Evolutionary conservation across 352 stramenopile genomes (phyloP), one percentile per base, ranked within the genome.

Genomic region (Globisporangium spiculum): DNA sequence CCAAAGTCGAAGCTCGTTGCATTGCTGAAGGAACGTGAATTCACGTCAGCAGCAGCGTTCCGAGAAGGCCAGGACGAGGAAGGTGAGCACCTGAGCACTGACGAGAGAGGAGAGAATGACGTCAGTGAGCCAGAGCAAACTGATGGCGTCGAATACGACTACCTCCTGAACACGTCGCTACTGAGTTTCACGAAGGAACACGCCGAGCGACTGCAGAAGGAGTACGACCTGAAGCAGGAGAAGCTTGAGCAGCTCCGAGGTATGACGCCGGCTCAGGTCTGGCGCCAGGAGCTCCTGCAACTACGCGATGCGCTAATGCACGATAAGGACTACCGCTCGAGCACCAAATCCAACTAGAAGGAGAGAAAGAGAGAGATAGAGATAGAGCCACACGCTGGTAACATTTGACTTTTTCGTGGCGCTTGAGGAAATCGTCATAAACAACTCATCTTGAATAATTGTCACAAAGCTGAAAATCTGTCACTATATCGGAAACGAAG

Each of bases 101-200:
- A 67, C 0, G 46, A 70, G 63, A 1, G 46, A 70, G 63, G 27
- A 18, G 69, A 81, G 1, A 71, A 80, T 1, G 78, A 81, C 4
- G 53, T 63, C 12, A 46, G 14, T 27, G 58, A 26, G 27, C 27
- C n/a, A 52, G 20, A 69, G 66, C 12, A 73, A 79, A 38, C 16
- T 8, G 54, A 27, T 24, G 2, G 63, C 18, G 77, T 86, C 26
- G 79, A 97, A 12, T 99, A 97, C 63, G 97, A 99, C 73, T 99
- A 99, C 74, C 83, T 99, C 58, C 87, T 99, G 32, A 97, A 93
- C 63, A 99, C 98, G 84, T 98, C 98, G 68, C 89, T 99, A 64
- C 98, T 98, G 93, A 98, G 85, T 70, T 96, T 99, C 58, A 99
- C 97, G 4, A 92, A 96, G 60, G 97, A 99, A 77, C 92, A 97